Evolutionary conservation across 306 rosid species (phyloP), one percentile per base, ranked within the genome.

Genomic region (Leucaena leucocephala): DNA sequence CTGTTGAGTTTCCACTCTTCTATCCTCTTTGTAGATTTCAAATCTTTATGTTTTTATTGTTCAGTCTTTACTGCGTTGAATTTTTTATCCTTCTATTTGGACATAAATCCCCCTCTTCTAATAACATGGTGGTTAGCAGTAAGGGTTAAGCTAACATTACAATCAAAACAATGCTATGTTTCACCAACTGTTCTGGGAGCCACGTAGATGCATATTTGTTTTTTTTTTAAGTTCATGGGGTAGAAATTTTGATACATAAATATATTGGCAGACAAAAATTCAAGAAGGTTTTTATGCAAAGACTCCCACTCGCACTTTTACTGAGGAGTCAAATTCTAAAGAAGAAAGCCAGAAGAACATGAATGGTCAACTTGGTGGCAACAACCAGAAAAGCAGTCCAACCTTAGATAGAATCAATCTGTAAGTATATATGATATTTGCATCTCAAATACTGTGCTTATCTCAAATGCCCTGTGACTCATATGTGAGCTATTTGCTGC

Each of bases 321-420:
- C 46, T 2, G 13, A 43, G 46, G 46, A 43, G 13, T 43, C 46
- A 8, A 43, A 9, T 9, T 8, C 46, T 8, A 8, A 43, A 8
- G 83, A 86, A 50, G 83, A 82, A 77, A 63, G 38, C 36, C 61
- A 17, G 54, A 42, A 61, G 27, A 76, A 82, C 72, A 80, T 38
- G 68, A 81, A 72, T 44, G 81, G 44, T 50, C 88, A 76, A 72
- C 82, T 55, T 72, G 71, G 72, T 55, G 75, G 84, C 81, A 85
- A 78, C 71, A 81, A 85, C 83, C 84, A 80, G 75, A 77, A 84
- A 72, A 86, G 73, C 86, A 89, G 76, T 67, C 83, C 91, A 44
- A 90, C 98, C 58, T 84, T 93, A 68, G 91, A 93, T 75, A 89
- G 99, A 92, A 91, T 91, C 63, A 90, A 91, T 70, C 88, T 96